Conservation (phyloP, 192 early-diverging fungal genomes). For the Polychytrium aggregatum region DNA sequence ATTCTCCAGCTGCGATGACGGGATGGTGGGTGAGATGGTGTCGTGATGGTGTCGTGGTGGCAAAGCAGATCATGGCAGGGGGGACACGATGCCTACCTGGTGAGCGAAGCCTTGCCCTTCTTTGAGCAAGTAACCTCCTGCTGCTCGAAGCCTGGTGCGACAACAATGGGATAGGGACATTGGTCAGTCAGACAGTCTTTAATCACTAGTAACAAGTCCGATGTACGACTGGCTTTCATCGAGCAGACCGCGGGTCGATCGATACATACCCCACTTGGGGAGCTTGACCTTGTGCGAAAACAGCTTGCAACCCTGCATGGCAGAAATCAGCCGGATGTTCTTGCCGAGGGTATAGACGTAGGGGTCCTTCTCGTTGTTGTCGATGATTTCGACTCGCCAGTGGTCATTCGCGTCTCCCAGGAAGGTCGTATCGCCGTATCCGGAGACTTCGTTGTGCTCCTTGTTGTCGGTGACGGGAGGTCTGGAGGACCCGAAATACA, state of each 20-base stretch:
- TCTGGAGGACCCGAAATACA: too few relatives aligned
- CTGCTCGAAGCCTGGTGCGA: constrained; percentile 46
- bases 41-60: too few relatives aligned
- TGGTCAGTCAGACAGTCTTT: too few relatives aligned
- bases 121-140: constrained; percentile 88
- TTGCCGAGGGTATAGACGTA: constrained; percentile 42
- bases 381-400: constrained; percentile 73
- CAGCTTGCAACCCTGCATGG: constrained; percentile 63
- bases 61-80: too few relatives aligned
- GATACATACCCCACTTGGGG: constrained; percentile 67
- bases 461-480: constrained; percentile 30
- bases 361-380: constrained; percentile 42
- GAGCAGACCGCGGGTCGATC: background rate
- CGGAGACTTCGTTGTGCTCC: constrained; percentile 35
- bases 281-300: constrained; percentile 61
- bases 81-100: too few relatives aligned
- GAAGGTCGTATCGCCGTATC: constrained; percentile 43
- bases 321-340: constrained; percentile 64
- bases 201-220: too few relatives aligned
- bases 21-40: background rate
- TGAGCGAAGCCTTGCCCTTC: constrained; percentile 39
- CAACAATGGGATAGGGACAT: background rate
- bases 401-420: constrained; percentile 85
- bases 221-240: background rate
- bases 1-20: constrained; percentile 23